These are phyloP conservation scores for Mycena vulgaris DNA, from an alignment of 768 basidiomycete genomes.

Conservation along the genomic window DNA sequence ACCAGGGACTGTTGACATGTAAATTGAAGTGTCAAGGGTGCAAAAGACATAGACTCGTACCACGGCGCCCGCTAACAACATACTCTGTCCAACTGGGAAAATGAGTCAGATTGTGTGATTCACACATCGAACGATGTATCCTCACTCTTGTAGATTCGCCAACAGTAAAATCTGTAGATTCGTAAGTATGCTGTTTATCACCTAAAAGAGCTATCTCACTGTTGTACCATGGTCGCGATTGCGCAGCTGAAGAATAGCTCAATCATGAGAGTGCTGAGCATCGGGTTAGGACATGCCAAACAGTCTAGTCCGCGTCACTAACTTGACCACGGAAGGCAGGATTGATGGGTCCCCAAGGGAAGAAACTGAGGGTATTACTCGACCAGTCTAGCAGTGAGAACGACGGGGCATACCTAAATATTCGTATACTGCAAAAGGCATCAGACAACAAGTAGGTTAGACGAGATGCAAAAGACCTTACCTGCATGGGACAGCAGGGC, in stretches of 20 bases:
- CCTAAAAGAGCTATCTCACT: conserved; percentile 7
- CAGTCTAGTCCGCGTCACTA: background rate
- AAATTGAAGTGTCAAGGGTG: background rate
- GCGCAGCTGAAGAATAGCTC: conserved; percentile 40
- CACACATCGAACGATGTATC: background rate
- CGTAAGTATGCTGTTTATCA: background rate
- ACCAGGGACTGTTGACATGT: conserved; percentile 26
- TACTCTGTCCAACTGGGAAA: conserved; percentile 31
- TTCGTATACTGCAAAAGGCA: conserved; percentile 16
- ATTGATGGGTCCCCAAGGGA: conserved; percentile 13
- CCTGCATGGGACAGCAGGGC: conserved; percentile 29
- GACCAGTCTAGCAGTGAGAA: background rate
- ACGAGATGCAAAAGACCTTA: background rate
- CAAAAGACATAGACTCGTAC: background rate
- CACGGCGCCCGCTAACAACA: conserved; percentile 18
- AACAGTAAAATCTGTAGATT: conserved; percentile 33
- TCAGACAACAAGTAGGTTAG: background rate
- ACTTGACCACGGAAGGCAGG: conserved; percentile 27
- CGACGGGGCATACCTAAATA: conserved; percentile 27
- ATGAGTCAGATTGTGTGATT: background rate
- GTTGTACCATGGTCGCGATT: conserved; percentile 37
- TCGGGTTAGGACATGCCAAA: background rate
- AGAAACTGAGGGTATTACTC: conserved; percentile 12
- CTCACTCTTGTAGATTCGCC: conserved; percentile 38
- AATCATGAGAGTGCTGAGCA: conserved; percentile 35